A percentile compares a stretch with the other conserved stretches of the same genome.
These are phyloP conservation scores for Fusarium nematophilum DNA, from an alignment of 2,329 filamentous ascomycete genomes.

Conservation along the genomic window DNA sequence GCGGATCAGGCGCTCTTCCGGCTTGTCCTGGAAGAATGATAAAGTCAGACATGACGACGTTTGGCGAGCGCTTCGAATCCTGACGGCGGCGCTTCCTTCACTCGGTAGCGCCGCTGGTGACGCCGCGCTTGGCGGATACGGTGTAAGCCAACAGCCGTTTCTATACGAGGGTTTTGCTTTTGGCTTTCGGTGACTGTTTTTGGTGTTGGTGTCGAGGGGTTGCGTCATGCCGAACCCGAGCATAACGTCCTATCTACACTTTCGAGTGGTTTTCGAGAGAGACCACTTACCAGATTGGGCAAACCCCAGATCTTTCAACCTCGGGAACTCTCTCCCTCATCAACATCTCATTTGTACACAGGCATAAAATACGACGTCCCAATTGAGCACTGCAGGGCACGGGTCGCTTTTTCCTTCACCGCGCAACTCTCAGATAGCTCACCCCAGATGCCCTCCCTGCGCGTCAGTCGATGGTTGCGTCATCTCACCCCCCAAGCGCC, in stretches of 20 bases:
- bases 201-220: conserved; percentile 1
- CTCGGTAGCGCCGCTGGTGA: neutral
- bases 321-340: no score
- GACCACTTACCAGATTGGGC: neutral
- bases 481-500: neutral
- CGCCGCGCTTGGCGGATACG: neutral
- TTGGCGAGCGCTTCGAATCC: neutral
- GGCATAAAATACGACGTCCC: neutral
- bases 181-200: neutral
- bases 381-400: no score
- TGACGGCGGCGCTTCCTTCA: neutral
- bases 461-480: conserved; percentile 6
- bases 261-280: neutral
- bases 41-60: neutral
- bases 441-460: neutral
- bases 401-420: no score
- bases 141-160: neutral
- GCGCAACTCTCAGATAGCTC: no score
- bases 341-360: no score
- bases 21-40: neutral
- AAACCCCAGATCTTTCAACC: neutral
- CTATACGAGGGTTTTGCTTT: neutral
- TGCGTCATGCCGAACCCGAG: conserved; percentile 20
- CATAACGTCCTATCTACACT: neutral
- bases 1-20: no score